These are phyloP conservation scores for Nicotiana knightiana DNA, from an alignment of 257 asterid species.

Conservation along the genomic window DNA sequence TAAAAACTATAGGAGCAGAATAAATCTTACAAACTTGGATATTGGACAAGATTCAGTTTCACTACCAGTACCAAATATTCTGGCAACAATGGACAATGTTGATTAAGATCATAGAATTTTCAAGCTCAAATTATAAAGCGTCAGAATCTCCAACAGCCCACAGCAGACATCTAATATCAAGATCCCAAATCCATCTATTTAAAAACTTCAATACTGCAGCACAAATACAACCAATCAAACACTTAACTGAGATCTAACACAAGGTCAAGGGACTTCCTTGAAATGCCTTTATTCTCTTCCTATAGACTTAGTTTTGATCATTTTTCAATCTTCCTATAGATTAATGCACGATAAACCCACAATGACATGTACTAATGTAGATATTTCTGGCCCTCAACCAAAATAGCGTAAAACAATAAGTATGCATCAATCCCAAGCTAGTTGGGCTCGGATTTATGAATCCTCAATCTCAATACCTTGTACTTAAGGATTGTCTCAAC, in stretches of 20 bases:
- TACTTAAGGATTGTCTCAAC: neutral
- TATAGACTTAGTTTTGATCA: no score
- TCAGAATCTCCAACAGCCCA: neutral
- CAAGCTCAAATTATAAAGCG: neutral
- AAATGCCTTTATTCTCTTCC: neutral
- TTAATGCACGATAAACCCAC: neutral
- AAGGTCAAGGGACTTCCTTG: constrained; percentile 7
- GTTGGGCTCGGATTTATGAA: neutral
- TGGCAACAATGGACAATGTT: neutral
- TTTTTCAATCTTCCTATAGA: no score
- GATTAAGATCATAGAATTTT: neutral
- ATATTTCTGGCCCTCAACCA: neutral
- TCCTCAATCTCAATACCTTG: neutral
- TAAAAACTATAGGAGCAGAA: neutral
- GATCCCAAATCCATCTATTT: neutral
- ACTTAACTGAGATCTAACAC: neutral
- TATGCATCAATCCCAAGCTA: neutral
- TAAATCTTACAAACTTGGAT: constrained; percentile 3
- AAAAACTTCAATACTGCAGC: neutral
- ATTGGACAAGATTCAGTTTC: neutral
- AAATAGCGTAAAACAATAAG: neutral
- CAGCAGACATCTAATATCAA: neutral
- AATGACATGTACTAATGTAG: neutral
- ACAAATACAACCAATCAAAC: neutral
- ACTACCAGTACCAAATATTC: neutral